Evolutionary conservation across 257 asterid genomes (phyloP).

Genomic region (Paraleonurus japonicus): DNA sequence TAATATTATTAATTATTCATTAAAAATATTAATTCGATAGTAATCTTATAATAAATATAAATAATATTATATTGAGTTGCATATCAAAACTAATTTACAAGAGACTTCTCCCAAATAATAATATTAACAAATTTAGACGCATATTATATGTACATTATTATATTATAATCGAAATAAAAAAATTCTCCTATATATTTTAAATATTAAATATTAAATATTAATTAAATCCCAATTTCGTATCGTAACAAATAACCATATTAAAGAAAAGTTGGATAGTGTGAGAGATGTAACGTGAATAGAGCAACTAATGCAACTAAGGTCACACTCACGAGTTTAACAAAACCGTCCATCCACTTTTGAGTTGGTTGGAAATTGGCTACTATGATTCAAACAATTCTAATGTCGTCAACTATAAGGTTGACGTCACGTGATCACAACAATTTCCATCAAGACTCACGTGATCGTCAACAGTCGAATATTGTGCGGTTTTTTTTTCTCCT

Average conservation of each 20-base stretch:
- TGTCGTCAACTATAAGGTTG: constrained; percentile 24
- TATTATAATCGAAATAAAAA: not conserved
- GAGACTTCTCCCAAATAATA: too few species aligned
- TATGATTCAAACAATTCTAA: constrained; percentile 3
- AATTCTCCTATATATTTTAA: too few species aligned
- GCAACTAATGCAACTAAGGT: not conserved
- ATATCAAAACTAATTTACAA: too few species aligned
- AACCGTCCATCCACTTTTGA: constrained; percentile 2
- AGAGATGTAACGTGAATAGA: not conserved
- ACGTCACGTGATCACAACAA: constrained; percentile 31
- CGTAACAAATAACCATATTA: too few species aligned
- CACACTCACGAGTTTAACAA: constrained; percentile 13
- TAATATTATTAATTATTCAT: too few species aligned
- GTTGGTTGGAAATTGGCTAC: not conserved
- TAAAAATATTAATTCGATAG: too few species aligned
- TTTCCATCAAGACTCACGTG: constrained; percentile 27
- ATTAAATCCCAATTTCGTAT: too few species aligned
- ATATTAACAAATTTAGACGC: not conserved
- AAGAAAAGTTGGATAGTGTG: too few species aligned
- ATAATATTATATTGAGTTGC: too few species aligned
- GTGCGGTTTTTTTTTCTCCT: not conserved
- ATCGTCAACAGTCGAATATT: constrained; percentile 27
- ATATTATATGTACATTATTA: not conserved
- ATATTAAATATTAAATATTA: too few species aligned
- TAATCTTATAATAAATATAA: too few species aligned